phyloP scores from a whole-genome alignment of 768 basidiomycete genomes.

The Leccinum truebloodii region DNA sequence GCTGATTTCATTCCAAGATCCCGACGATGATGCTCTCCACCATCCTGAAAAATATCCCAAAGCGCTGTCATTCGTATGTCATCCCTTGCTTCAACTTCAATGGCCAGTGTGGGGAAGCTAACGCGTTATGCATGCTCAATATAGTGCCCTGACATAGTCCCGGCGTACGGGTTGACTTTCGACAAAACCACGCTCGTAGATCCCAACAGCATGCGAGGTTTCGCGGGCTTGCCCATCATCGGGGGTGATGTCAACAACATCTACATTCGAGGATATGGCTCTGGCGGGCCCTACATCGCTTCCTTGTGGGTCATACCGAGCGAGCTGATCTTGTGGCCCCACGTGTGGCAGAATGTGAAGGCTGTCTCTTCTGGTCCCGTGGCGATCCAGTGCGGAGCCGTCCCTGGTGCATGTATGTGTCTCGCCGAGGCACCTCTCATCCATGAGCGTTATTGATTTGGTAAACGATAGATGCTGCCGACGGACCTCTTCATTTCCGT shows the following conservation, averaged over 20 bases:
- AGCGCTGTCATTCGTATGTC: neutral
- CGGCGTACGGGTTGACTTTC: neutral
- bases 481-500: slow-evolving; percentile 4
- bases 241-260: neutral
- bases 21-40: neutral
- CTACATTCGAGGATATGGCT: slow-evolving; percentile 1
- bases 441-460: neutral
- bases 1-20: neutral
- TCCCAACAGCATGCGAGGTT: neutral
- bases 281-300: neutral
- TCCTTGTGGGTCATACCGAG: neutral
- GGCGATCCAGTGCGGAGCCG: neutral
- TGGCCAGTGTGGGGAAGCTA: neutral
- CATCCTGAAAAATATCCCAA: neutral
- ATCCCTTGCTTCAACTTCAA: neutral
- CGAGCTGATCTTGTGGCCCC: neutral
- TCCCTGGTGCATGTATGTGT: neutral
- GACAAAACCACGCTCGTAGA: neutral
- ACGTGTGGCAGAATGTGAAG: neutral
- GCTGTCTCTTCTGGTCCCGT: neutral
- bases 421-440: neutral
- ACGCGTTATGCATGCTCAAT: neutral
- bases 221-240: neutral
- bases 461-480: slow-evolving; percentile 1
- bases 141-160: neutral